These are phyloP conservation scores for Prototheca wickerhamii DNA, from an alignment of 163 green algal genomes.

Conservation along the genomic window DNA sequence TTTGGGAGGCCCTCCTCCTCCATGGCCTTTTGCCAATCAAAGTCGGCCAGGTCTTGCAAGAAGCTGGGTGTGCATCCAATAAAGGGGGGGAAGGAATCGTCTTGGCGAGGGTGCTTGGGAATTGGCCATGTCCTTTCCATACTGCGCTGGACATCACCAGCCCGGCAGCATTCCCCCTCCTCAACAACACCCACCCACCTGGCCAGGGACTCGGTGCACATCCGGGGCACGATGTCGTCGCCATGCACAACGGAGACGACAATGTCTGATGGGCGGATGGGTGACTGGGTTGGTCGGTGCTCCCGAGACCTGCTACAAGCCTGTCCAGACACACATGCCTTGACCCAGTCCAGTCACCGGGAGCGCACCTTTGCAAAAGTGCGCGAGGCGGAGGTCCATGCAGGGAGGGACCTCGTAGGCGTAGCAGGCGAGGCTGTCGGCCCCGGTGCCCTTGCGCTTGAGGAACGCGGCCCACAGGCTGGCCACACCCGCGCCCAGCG, in stretches of 20 bases:
- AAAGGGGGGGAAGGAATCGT: too few relatives aligned
- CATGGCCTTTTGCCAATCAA: constrained; percentile 15
- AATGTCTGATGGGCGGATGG: not conserved
- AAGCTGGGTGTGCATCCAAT: too few relatives aligned
- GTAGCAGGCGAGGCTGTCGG: constrained; percentile 8
- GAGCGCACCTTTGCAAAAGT: constrained; percentile 5
- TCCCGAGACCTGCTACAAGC: too few relatives aligned
- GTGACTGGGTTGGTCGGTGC: not conserved
- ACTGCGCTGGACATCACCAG: not conserved
- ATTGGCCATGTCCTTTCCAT: not conserved
- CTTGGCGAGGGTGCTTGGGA: too few relatives aligned
- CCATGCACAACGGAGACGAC: constrained; percentile 13
- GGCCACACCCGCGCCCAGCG: constrained; percentile 17
- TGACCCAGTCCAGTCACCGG: not conserved
- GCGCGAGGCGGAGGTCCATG: constrained; percentile 21
- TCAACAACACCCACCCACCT: constrained; percentile 5
- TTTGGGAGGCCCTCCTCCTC: not conserved
- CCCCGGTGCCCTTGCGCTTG: constrained; percentile 8
- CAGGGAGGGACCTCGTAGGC: constrained; percentile 27
- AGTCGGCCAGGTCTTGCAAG: constrained; percentile 20
- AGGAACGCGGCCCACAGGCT: constrained; percentile 3
- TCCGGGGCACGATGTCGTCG: constrained; percentile 25
- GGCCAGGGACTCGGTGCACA: constrained; percentile 1
- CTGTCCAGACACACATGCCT: not conserved
- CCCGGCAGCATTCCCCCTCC: too few relatives aligned